A percentile compares a stretch with the other conserved stretches of the same genome.
phyloP scores from a whole-genome alignment of 108 stramenopile species.

The Stephanodiscus minutulus region DNA sequence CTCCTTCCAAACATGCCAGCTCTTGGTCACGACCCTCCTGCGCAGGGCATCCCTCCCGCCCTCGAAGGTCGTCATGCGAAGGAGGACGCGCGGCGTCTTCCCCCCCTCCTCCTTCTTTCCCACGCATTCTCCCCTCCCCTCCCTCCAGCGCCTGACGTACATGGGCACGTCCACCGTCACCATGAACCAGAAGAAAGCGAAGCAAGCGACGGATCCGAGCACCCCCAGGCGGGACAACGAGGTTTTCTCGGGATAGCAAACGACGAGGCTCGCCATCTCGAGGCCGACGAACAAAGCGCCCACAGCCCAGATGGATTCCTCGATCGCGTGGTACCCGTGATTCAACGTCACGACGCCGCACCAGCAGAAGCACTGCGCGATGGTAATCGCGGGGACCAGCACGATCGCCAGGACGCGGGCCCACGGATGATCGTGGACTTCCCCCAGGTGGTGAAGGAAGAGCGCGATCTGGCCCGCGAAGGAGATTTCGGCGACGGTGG shows the following conservation, averaged over 20 bases:
- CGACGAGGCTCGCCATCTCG: slow-evolving; percentile 19
- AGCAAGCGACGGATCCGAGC: slow-evolving; percentile 11
- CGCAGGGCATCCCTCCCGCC: slow-evolving; percentile 35
- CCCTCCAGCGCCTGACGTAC: slow-evolving; percentile 46
- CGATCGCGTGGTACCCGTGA: slow-evolving; percentile 49
- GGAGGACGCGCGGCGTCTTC: not conserved
- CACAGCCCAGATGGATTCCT: slow-evolving; percentile 49
- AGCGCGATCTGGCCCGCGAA: slow-evolving; percentile 25
- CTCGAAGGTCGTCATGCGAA: slow-evolving; percentile 19
- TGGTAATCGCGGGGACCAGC: slow-evolving; percentile 27
- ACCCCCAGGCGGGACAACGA: slow-evolving; percentile 10
- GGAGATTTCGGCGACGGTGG: slow-evolving; percentile 40
- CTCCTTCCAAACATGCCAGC: slow-evolving; percentile 49
- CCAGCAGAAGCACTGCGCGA: slow-evolving; percentile 50
- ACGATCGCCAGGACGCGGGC: slow-evolving; percentile 1
- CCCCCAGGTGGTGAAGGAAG: slow-evolving; percentile 34
- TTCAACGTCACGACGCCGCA: slow-evolving; percentile 40
- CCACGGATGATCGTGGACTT: slow-evolving; percentile 30
- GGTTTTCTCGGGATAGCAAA: slow-evolving; percentile 12
- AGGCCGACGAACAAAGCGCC: slow-evolving; percentile 7
- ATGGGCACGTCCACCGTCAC: slow-evolving; percentile 49
- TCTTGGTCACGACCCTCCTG: slow-evolving; percentile 37
- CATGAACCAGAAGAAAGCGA: slow-evolving; percentile 38
- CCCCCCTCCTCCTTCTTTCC: not conserved
- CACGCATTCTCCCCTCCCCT: not conserved